Base-by-base conservation (phyloP, 164 flowering plant species). In the Macadamia tetraphylla region DNA sequence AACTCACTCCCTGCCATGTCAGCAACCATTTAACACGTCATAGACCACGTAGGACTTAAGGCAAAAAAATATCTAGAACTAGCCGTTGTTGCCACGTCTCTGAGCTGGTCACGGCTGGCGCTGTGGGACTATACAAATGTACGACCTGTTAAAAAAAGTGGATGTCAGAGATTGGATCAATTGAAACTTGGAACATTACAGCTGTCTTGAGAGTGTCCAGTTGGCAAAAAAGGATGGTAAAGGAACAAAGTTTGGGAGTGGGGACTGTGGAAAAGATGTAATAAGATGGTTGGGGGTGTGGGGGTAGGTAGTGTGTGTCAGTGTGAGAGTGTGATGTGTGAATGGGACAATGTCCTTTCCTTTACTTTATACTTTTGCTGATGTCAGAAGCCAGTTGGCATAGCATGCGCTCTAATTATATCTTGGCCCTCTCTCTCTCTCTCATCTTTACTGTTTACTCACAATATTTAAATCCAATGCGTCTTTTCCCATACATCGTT, bases 61-160 rank as follows among this genome's bases (percentile, higher is more conserved):
- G 66, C 35, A 42, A 51, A 72, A 76, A 55, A 70, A 64, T 46
- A 62, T 71, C 40, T 29, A n/a, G 30, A 76, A 55, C 32, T 77
- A 84, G 87, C 89, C 87, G 87, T 86, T 84, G 87, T 86, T 84
- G 53, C 53, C 31, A 53, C 57, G 63, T 63, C 15, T 1, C 60
- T 67, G 57, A 78, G 83, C 81, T 77, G 84, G 82, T 49, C 30
- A 66, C 44, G 60, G 76, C 65, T 65, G 74, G 63, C 35, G 63
- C 30, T 35, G 40, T 2, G 5, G 40, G 3, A 2, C 40, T 35
- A 5, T 35, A 35, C 40, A 5, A 35, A 5, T 35, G 40, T 35
- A 35, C 23, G 23, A 23, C 5, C 5, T 35, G 40, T 35, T 67
- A n/a, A 8, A 72, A 69, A 64, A 18, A 57, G 13, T 29, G 57